These are phyloP conservation scores for Cyberlindnera euphorbiiphila DNA, from an alignment of 805 yeast genomes.

Conservation along the genomic window DNA sequence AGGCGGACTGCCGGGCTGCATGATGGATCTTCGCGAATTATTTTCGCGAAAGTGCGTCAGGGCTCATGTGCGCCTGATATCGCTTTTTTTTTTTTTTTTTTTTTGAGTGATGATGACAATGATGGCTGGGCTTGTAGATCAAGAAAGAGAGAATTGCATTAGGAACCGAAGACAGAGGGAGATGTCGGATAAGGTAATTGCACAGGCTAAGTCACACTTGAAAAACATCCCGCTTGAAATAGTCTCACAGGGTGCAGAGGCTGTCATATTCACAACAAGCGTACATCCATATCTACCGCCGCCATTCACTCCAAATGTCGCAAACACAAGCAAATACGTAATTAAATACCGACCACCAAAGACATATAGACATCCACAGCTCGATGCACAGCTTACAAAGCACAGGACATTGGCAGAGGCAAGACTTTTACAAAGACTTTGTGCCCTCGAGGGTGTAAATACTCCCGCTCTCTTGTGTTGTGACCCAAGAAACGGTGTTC, in stretches of 20 bases:
- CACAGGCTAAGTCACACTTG: conserved; percentile 39
- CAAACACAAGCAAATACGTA: conserved; percentile 41
- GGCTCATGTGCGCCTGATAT: too few species aligned
- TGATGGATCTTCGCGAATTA: too few species aligned
- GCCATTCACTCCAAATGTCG: conserved; percentile 28
- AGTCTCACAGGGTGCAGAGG: conserved; percentile 90
- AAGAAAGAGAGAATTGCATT: too few species aligned
- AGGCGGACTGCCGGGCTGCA: too few species aligned
- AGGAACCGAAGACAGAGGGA: too few species aligned
- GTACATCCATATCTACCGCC: conserved; percentile 63
- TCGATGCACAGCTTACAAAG: conserved; percentile 73
- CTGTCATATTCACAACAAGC: conserved; percentile 62
- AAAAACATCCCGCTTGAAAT: conserved; percentile 47
- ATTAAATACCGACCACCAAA: conserved; percentile 87
- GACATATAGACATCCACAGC: conserved; percentile 80
- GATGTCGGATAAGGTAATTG: conserved; percentile 57
- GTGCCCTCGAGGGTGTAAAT: conserved; percentile 43
- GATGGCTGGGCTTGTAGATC: background rate
- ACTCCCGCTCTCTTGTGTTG: conserved; percentile 73
- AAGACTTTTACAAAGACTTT: conserved; percentile 61
- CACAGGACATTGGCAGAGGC: conserved; percentile 84
- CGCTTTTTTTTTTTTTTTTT: too few species aligned
- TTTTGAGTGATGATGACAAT: too few species aligned
- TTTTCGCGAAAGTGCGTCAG: too few species aligned
- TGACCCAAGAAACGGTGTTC: conserved; percentile 74